Percentiles rank a stretch among this genome's conserved stretches.
These are phyloP conservation scores for Cinnamomum chago DNA, from an alignment of 164 flowering plant species.

Conservation along the genomic window DNA sequence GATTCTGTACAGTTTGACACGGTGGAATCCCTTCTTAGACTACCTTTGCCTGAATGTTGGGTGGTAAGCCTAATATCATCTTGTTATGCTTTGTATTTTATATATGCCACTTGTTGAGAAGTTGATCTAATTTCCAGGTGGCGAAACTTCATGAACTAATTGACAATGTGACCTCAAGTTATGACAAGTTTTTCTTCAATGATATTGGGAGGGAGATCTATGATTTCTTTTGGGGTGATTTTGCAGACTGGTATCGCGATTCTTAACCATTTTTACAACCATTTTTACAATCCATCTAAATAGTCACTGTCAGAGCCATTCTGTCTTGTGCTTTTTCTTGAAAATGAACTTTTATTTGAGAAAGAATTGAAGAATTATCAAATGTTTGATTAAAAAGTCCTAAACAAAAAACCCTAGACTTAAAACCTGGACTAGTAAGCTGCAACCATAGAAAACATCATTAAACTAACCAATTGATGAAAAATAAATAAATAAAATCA, in stretches of 20 bases:
- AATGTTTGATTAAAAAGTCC: no score
- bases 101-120: slow-evolving; percentile 1
- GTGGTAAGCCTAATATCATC: slow-evolving; percentile 55
- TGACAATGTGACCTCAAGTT: slow-evolving; percentile 70
- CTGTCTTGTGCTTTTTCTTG: background rate
- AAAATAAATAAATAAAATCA: no score
- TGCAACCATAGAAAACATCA: no score
- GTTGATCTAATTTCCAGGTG: slow-evolving; percentile 41
- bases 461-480: no score
- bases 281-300: background rate
- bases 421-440: no score
- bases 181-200: slow-evolving; percentile 87
- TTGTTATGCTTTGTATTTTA: background rate
- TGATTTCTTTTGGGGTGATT: slow-evolving; percentile 96
- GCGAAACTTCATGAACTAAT: slow-evolving; percentile 83
- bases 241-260: slow-evolving; percentile 81
- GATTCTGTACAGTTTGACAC: slow-evolving; percentile 56
- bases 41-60: slow-evolving; percentile 93
- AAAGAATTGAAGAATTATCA: no score
- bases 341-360: no score
- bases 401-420: no score
- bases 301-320: background rate
- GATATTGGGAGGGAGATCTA: slow-evolving; percentile 83
- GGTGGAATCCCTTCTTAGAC: slow-evolving; percentile 43
- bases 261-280: background rate